Conservation (phyloP, 164 flowering plant genomes). For the Nelumbo lutea region DNA sequence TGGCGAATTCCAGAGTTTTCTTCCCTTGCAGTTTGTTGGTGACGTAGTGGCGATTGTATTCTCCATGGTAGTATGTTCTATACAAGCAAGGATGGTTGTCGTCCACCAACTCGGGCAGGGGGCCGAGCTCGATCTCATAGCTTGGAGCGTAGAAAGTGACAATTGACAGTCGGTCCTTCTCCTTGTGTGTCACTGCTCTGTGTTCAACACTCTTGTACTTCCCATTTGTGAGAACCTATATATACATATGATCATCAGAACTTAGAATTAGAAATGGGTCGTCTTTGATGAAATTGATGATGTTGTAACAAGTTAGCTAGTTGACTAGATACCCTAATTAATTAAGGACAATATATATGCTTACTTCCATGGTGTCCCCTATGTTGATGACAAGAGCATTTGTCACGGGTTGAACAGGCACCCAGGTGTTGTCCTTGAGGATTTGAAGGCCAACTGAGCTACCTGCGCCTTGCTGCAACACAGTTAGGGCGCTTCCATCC, state of each 20-base stretch:
- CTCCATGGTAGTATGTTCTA: constrained; percentile 84
- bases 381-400: constrained; percentile 82
- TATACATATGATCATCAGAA: neutral
- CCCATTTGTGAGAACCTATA: constrained; percentile 91
- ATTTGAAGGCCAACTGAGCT: constrained; percentile 76
- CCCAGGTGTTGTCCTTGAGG: constrained; percentile 64
- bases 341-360: neutral
- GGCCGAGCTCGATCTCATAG: constrained; percentile 74
- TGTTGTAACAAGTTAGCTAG: too few species aligned
- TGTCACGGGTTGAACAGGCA: constrained; percentile 62
- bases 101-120: constrained; percentile 53
- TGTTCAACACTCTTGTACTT: constrained; percentile 92
- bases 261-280: neutral
- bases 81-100: constrained; percentile 58
- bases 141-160: constrained; percentile 93
- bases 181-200: constrained; percentile 74
- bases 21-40: constrained; percentile 84
- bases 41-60: constrained; percentile 73
- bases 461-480: constrained; percentile 63
- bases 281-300: too few species aligned
- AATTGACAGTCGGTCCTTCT: constrained; percentile 68
- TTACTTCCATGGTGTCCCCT: constrained; percentile 89
- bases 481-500: constrained; percentile 90
- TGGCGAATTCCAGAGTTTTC: constrained; percentile 79
- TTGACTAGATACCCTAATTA: neutral